Base-by-base conservation (phyloP, 306 rosid species). In the Pachyrhizus erosus region DNA sequence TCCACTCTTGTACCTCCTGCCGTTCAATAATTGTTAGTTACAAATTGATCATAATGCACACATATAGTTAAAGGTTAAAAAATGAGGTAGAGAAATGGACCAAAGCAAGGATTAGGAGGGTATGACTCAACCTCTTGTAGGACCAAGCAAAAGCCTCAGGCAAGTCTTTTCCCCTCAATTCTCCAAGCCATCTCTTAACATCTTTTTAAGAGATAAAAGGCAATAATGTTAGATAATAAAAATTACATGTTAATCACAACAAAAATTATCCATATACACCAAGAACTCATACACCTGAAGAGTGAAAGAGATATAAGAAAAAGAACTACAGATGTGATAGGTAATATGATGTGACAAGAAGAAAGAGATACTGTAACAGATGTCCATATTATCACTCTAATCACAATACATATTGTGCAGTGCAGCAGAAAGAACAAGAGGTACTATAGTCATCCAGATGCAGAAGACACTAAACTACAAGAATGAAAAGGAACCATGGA, bases 1-100 rank as follows among this genome's bases (percentile, higher is more conserved):
- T 10, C 97, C 97, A 18, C 77, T 90, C 87, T 89, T 92, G 97
- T 94, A 92, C 91, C 90, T 94, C 88, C 98, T 92, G 90, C 84
- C 29, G 31, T 76, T 85, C 51, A 67, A 80, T 72, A 48, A 49
- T 76, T 34, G 72, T 73, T 21, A 69, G 81, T 80, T 73, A 62
- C 69, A 86, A 89, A 81, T 75, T 72, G 45, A 76, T 81, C 34
- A 18, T 26, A 70, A 9, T 4, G 10, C 48, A 51, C 80, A 27
- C 17, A 52, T 61, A 39, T 52, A 54, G 71, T 71, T 57, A 83
- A 46, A 20, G 67, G 57, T 46, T 76, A 52, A 51, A 57, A 52
- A 57, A 52, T 57, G 69, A 37, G 49, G 54, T 60, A 23, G 45
- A 70, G 43, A 76, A 66, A 84, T 73, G 76, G 48, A 67, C 42